These are phyloP conservation scores for Macrolepiota fuliginosa DNA, from an alignment of 768 basidiomycete species.

Conservation along the genomic window DNA sequence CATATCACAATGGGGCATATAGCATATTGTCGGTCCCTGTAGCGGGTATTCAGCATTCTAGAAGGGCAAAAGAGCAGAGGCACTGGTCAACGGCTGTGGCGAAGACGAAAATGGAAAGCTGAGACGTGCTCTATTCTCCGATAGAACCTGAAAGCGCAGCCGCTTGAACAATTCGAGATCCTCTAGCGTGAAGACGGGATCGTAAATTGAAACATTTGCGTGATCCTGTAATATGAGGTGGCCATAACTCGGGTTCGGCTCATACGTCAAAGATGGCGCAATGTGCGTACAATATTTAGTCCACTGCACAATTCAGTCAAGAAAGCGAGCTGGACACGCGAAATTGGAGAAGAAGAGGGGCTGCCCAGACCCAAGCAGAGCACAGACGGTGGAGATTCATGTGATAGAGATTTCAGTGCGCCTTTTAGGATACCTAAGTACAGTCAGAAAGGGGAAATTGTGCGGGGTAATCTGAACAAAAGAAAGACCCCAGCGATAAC, in stretches of 20 bases:
- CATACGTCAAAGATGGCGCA: conserved; percentile 20
- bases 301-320: conserved; percentile 51
- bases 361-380: conserved; percentile 77
- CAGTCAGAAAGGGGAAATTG: conserved; percentile 6
- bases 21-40: conserved; percentile 55
- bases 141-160: conserved; percentile 33
- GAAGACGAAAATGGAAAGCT: conserved; percentile 14
- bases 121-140: conserved; percentile 49
- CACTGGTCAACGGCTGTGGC: background rate
- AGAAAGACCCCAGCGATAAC: background rate
- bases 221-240: conserved; percentile 36
- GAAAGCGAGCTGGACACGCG: conserved; percentile 69
- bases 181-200: conserved; percentile 70
- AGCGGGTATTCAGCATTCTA: conserved; percentile 34
- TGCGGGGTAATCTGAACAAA: background rate
- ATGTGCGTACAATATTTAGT: conserved; percentile 54
- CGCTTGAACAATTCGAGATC: conserved; percentile 53
- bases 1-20: conserved; percentile 80
- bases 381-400: conserved; percentile 31
- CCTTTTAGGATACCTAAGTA: conserved; percentile 33
- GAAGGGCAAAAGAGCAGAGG: background rate
- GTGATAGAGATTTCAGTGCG: conserved; percentile 24
- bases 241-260: conserved; percentile 13
- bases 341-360: conserved; percentile 57
- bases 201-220: conserved; percentile 52